Percentiles rank a stretch among this genome's conserved stretches.
Evolutionary conservation across 2,329 filamentous ascomycete genomes (phyloP).

Genomic region (Fusarium sp.): DNA sequence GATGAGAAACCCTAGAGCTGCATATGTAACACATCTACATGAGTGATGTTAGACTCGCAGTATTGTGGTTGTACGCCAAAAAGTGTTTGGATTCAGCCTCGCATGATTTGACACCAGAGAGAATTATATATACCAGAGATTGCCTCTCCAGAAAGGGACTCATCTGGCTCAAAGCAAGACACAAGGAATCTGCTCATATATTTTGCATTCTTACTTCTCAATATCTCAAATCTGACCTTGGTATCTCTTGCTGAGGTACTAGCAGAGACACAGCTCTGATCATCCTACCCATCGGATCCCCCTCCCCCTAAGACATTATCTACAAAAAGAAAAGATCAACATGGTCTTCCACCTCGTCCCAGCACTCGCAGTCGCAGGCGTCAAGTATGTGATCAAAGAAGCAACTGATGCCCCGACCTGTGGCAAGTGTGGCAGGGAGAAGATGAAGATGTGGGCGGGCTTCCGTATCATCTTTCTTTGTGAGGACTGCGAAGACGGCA

Average conservation of each 20-base stretch:
- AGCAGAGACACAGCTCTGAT: not conserved
- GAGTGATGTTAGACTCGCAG: rapidly evolving
- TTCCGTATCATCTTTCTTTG: not conserved
- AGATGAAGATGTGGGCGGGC: not conserved
- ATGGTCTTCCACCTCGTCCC: not conserved
- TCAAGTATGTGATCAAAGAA: not conserved
- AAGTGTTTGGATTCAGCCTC: not conserved
- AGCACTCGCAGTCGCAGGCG: not conserved
- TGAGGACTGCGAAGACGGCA: not conserved
- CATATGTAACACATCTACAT: rapidly evolving
- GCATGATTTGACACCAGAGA: not conserved
- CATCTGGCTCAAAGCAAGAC: not conserved
- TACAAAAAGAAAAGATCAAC: not conserved
- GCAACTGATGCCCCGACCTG: not conserved
- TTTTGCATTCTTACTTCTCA: rapidly evolving
- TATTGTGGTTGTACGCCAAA: too few species aligned
- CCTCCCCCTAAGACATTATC: not conserved
- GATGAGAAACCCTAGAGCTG: rapidly evolving
- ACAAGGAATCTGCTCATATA: not conserved
- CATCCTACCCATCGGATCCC: not conserved
- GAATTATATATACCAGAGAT: not conserved
- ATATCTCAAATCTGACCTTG: too few species aligned
- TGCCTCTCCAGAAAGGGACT: not conserved
- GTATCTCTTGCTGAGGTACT: too few species aligned
- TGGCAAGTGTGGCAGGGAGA: not conserved